Evolutionary conservation across 768 basidiomycete genomes (phyloP).

Genomic region (Rhizopogon sp.): DNA sequence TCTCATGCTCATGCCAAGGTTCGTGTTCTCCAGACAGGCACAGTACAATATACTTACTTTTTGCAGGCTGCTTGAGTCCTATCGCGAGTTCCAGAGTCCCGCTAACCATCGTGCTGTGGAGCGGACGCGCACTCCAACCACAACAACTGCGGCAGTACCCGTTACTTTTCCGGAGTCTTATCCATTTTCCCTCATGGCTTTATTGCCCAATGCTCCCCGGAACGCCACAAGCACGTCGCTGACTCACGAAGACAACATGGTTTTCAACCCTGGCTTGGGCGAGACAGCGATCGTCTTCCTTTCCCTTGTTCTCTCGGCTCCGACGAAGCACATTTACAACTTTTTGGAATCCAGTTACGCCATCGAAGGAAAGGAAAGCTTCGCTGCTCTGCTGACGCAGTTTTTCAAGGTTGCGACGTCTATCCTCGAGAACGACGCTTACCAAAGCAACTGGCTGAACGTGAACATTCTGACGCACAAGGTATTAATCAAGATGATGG

Average conservation of each 20-base stretch:
- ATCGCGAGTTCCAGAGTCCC: slow-evolving; percentile 73
- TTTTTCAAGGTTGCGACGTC: slow-evolving; percentile 80
- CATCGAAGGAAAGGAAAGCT: slow-evolving; percentile 83
- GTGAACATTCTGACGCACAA: slow-evolving; percentile 86
- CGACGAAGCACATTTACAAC: slow-evolving; percentile 67
- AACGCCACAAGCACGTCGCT: slow-evolving; percentile 36
- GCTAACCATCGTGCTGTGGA: slow-evolving; percentile 67
- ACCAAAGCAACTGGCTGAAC: slow-evolving; percentile 89
- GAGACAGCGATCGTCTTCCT: slow-evolving; percentile 85
- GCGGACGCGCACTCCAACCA: slow-evolving; percentile 54
- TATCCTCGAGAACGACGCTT: slow-evolving; percentile 83
- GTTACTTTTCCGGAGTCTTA: slow-evolving; percentile 92
- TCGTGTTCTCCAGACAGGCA: slow-evolving; percentile 13
- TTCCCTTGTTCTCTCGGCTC: slow-evolving; percentile 74
- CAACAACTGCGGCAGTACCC: slow-evolving; percentile 54
- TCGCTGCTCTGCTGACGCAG: slow-evolving; percentile 62
- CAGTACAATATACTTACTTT: slow-evolving; percentile 4
- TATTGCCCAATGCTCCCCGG: slow-evolving; percentile 51
- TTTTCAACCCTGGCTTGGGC: slow-evolving; percentile 74
- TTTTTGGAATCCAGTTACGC: slow-evolving; percentile 80
- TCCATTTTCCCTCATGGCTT: slow-evolving; percentile 78
- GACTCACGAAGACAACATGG: slow-evolving; percentile 40
- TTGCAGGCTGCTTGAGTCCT: slow-evolving; percentile 77
- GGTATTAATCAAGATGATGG: slow-evolving; percentile 84
- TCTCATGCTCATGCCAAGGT: slow-evolving; percentile 81